These are phyloP conservation scores for Aspergillus bombycis DNA, from an alignment of 2,329 filamentous ascomycete species.

Conservation along the genomic window DNA sequence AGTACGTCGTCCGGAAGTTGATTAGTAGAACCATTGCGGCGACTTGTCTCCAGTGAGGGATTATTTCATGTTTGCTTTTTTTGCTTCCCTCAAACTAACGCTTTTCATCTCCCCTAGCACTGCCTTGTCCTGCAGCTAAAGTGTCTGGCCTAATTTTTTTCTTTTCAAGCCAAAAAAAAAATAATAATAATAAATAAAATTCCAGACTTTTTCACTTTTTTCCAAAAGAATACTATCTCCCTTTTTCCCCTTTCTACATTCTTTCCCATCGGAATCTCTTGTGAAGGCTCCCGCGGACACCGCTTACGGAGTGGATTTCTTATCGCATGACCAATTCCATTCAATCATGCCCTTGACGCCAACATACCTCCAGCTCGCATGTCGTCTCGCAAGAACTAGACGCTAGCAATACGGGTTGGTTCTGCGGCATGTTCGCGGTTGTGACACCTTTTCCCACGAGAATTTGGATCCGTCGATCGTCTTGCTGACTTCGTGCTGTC, in stretches of 20 bases:
- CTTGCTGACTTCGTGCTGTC: neutral
- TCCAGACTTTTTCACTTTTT: neutral
- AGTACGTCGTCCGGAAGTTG: neutral
- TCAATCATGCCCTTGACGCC: slow-evolving; percentile 8
- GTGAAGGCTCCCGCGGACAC: slow-evolving; percentile 2
- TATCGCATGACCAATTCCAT: neutral
- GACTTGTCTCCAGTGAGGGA: neutral
- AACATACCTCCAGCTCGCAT: slow-evolving; percentile 4
- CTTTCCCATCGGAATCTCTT: neutral
- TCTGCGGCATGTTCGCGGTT: slow-evolving; percentile 1
- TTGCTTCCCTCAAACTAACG: neutral
- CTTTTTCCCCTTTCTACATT: neutral
- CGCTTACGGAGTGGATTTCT: slow-evolving; percentile 1
- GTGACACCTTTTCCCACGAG: neutral
- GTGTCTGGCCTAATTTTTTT: neutral
- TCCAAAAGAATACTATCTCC: neutral
- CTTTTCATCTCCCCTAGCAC: neutral
- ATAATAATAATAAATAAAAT: neutral
- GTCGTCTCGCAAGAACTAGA: slow-evolving; percentile 6
- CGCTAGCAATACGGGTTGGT: slow-evolving; percentile 2
- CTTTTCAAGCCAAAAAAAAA: neutral
- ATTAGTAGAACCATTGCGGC: neutral
- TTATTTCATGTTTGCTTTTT: slow-evolving; percentile 3
- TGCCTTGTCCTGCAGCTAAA: neutral
- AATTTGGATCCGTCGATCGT: neutral